phyloP scores from a whole-genome alignment of 768 basidiomycete species.

The Leccinum boreale region DNA sequence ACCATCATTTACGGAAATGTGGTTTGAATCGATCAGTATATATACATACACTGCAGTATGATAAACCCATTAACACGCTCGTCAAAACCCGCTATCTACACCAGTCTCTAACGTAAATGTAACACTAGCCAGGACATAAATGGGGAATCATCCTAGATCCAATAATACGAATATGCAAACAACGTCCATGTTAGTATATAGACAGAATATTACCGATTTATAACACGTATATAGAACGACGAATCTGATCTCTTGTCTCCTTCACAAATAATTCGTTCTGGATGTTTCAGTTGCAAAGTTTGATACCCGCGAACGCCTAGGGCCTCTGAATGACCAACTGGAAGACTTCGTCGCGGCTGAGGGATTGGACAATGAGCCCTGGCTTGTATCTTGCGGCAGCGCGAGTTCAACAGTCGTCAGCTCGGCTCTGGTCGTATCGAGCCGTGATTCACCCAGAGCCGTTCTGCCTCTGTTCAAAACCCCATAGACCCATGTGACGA shows the following conservation, averaged over 20 bases:
- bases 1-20: too few species aligned
- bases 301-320: background rate
- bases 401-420: background rate
- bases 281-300: background rate
- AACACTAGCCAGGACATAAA: background rate
- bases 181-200: background rate
- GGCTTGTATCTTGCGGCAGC: background rate
- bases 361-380: background rate
- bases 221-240: background rate
- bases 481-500: background rate
- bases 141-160: background rate
- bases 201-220: background rate
- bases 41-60: too few species aligned
- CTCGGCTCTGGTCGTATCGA: background rate
- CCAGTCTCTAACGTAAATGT: background rate
- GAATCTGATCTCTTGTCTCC: background rate
- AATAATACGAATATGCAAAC: background rate
- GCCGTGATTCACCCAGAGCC: background rate
- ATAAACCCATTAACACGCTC: background rate
- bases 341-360: background rate
- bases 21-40: too few species aligned
- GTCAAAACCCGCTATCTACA: background rate
- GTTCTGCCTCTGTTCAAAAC: background rate
- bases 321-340: background rate
- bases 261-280: background rate